These are phyloP conservation scores for Echria macrotheca DNA, from an alignment of 495 filamentous ascomycete genomes.

Conservation along the genomic window DNA sequence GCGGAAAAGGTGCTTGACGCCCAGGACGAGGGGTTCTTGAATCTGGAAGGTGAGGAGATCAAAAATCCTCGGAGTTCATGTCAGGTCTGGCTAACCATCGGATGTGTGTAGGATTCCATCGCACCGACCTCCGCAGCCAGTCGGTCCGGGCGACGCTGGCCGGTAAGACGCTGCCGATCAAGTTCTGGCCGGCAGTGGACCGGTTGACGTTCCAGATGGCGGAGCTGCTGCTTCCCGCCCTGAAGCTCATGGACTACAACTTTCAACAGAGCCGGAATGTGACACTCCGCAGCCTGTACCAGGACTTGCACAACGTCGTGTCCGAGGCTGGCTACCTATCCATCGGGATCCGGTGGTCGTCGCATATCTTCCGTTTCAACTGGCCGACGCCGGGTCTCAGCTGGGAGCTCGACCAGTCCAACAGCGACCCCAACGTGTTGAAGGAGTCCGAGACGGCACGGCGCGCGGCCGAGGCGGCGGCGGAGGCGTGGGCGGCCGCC, in stretches of 20 bases:
- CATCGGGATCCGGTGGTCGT: constrained; percentile 39
- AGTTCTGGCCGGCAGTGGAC: constrained; percentile 40
- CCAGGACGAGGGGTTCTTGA: too few relatives aligned
- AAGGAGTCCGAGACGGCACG: constrained; percentile 17
- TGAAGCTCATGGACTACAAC: constrained; percentile 31
- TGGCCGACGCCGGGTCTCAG: constrained; percentile 33
- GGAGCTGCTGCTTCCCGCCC: constrained; percentile 36
- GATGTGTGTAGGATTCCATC: constrained; percentile 40
- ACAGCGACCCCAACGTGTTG: constrained; percentile 31
- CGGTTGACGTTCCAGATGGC: constrained; percentile 34
- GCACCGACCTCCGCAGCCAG: constrained; percentile 33
- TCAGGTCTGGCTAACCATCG: not conserved
- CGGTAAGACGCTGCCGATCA: constrained; percentile 24
- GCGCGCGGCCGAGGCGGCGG: not conserved
- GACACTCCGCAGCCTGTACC: constrained; percentile 26
- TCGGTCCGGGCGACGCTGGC: constrained; percentile 24
- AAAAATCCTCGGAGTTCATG: too few relatives aligned
- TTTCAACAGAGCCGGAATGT: constrained; percentile 6
- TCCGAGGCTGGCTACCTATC: constrained; percentile 40
- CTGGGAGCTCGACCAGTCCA: constrained; percentile 34
- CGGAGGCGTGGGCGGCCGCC: not conserved
- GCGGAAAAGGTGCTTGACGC: constrained; percentile 27
- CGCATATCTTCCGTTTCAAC: constrained; percentile 40
- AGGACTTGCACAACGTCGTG: constrained; percentile 42
- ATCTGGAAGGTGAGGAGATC: too few relatives aligned